Evolutionary conservation across 2,329 filamentous ascomycete genomes (phyloP), one percentile per base, ranked within the genome.

Genomic region (Colletotrichum ledebouriae): DNA sequence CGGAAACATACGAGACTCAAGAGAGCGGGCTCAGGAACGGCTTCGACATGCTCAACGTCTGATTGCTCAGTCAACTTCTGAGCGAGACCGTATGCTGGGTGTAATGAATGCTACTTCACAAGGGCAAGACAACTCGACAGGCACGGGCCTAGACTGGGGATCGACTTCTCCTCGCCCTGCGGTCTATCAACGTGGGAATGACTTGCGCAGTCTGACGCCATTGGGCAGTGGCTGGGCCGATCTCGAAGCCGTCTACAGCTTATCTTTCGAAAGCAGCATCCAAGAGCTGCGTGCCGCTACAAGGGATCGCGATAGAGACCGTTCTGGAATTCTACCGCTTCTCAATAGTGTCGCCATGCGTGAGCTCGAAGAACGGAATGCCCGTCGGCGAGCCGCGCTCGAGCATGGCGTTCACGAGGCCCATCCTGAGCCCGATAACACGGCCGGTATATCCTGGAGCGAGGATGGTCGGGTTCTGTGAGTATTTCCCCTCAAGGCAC

Each of bases 401-500:
- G 81, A 83, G 29, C 79, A 82, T 6, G 79, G 79, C 5, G 76
- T 82, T 25, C 79, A 82, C n/a, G 80, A 82, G 63, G 76, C 78
- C 59, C 79, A 79, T 1, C 82, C 84, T 11, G 82, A 83, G 46
- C 80, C 84, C 3, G 84, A 88, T 56, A 87, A 89, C 59, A 90
- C 89, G 2, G 86, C 88, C 11, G 89, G 89, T 2, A 77, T 89
- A 71, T 81, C 84, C 22, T 91, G 89, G 89, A 89, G 87, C 71
- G 84, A 86, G 41, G 86, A 90, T 73, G 89, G 89, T 2, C 82
- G 82, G 53, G 83, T 79, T 22, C 73, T 91, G 88, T 90, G 77
- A 84, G 88, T 80, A 5, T 22, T 7, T 9, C 49, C 42, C 10
- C 13, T 42, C 20, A 59, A 52, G 50, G 10, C 44, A 66, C 59